A percentile compares a stretch with the other conserved stretches of the same genome.
Evolutionary conservation across 2,329 filamentous ascomycete genomes (phyloP).

Genomic region (Fusarium nelsonii): DNA sequence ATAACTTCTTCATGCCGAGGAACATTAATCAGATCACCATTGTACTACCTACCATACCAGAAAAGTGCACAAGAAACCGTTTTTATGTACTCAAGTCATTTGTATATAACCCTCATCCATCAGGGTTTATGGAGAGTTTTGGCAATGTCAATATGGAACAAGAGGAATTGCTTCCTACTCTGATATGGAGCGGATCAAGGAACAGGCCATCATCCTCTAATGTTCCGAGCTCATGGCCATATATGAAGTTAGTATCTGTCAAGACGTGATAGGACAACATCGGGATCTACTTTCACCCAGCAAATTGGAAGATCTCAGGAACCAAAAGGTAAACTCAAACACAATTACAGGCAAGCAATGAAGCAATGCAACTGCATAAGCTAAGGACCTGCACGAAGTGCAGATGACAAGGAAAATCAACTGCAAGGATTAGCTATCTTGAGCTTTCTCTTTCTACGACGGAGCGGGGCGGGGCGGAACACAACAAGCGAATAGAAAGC

Average conservation of each 20-base stretch:
- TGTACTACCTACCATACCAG: background rate
- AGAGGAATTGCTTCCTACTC: background rate
- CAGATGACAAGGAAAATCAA: slow-evolving; percentile 16
- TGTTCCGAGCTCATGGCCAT: background rate
- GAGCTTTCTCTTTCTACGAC: slow-evolving; percentile 17
- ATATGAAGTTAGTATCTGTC: background rate
- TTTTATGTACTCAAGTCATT: too few species aligned
- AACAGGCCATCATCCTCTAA: too few species aligned
- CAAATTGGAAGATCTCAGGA: slow-evolving; percentile 8
- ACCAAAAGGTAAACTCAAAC: background rate
- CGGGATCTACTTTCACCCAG: background rate
- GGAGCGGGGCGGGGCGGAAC: slow-evolving; percentile 40
- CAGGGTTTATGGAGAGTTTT: too few species aligned
- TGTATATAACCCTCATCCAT: too few species aligned
- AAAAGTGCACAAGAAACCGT: too few species aligned
- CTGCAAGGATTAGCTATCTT: slow-evolving; percentile 1
- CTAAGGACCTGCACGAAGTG: slow-evolving; percentile 4
- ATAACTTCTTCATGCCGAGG: background rate
- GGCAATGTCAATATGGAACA: background rate
- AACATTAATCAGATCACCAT: background rate
- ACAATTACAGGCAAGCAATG: background rate
- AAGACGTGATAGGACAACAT: background rate
- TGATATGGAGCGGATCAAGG: background rate
- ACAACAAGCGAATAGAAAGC: background rate
- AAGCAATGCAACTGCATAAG: slow-evolving; percentile 17